Conservation (phyloP, 164 flowering plant species). For the Vitis amurensis region DNA sequence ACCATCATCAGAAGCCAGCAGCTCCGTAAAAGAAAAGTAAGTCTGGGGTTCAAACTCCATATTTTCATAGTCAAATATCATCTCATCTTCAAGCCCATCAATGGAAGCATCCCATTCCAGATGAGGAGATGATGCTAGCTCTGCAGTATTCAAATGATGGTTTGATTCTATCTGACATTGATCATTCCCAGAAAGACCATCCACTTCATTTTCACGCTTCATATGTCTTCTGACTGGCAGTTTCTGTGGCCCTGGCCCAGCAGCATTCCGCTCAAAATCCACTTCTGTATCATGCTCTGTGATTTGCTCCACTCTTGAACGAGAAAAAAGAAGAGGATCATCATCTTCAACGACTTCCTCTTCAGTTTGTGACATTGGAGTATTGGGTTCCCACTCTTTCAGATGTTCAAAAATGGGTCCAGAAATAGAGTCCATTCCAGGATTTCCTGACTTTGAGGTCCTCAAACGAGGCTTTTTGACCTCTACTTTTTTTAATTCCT, state of each 20-base stretch:
- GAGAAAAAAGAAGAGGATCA: slow-evolving; percentile 61
- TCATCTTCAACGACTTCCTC: slow-evolving; percentile 31
- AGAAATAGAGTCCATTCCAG: slow-evolving; percentile 21
- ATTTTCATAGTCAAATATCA: slow-evolving; percentile 44
- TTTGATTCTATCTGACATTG: slow-evolving; percentile 22
- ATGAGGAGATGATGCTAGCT: slow-evolving; percentile 25
- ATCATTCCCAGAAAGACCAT: slow-evolving; percentile 18
- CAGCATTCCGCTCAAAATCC: slow-evolving; percentile 29
- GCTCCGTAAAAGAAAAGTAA: slow-evolving; percentile 75
- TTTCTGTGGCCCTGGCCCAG: slow-evolving; percentile 47
- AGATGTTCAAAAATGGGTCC: slow-evolving; percentile 25
- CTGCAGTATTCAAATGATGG: slow-evolving; percentile 3
- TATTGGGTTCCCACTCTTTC: slow-evolving; percentile 24
- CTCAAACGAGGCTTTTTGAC: slow-evolving; percentile 22
- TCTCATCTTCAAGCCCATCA: slow-evolving; percentile 31
- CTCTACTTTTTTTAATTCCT: slow-evolving; percentile 22
- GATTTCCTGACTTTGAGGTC: slow-evolving; percentile 32
- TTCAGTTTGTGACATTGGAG: slow-evolving; percentile 30
- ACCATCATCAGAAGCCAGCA: slow-evolving; percentile 66
- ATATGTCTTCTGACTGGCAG: slow-evolving; percentile 72
- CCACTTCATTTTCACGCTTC: slow-evolving; percentile 46
- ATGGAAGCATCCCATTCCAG: slow-evolving; percentile 43
- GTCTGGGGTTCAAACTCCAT: slow-evolving; percentile 96
- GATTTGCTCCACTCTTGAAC: slow-evolving; percentile 51
- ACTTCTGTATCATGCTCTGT: slow-evolving; percentile 32